Evolutionary conservation across 1,139 yeast genomes (phyloP).

Genomic region (Saccharomycopsis hybrid): DNA sequence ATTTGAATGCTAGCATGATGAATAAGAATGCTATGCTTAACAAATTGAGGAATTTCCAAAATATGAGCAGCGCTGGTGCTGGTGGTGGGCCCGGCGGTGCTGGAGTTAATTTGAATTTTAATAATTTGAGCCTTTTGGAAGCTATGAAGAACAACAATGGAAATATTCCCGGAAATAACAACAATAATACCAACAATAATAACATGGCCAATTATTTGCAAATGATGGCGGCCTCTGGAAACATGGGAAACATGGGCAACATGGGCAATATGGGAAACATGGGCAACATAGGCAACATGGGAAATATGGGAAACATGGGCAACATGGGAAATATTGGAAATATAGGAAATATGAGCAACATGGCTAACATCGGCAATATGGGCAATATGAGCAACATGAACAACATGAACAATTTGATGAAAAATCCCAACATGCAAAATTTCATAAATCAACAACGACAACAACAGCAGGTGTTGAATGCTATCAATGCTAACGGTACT

Average conservation of each 20-base stretch:
- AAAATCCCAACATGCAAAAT: not conserved
- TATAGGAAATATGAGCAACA: not conserved
- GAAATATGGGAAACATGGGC: not conserved
- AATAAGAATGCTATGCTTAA: constrained; percentile 2
- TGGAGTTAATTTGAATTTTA: constrained; percentile 1
- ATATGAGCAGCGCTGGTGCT: not conserved
- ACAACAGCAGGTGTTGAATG: not conserved
- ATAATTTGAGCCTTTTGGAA: constrained; percentile 3
- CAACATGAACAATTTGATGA: not conserved
- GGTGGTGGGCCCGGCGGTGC: not conserved
- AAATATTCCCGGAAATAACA: constrained; percentile 6
- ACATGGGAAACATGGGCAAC: constrained; percentile 1
- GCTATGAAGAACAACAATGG: not conserved
- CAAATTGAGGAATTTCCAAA: constrained; percentile 4
- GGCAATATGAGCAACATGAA: not conserved
- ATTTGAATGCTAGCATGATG: not conserved
- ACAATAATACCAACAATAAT: constrained; percentile 7
- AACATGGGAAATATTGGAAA: constrained; percentile 1
- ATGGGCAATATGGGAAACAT: not conserved
- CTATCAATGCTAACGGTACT: not conserved
- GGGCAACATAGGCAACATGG: not conserved
- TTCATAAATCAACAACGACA: not conserved
- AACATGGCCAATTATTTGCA: not conserved
- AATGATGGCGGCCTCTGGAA: not conserved
- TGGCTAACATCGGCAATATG: not conserved